Conservation (phyloP, 495 filamentous ascomycete species). For the Penicillium coffeae region DNA sequence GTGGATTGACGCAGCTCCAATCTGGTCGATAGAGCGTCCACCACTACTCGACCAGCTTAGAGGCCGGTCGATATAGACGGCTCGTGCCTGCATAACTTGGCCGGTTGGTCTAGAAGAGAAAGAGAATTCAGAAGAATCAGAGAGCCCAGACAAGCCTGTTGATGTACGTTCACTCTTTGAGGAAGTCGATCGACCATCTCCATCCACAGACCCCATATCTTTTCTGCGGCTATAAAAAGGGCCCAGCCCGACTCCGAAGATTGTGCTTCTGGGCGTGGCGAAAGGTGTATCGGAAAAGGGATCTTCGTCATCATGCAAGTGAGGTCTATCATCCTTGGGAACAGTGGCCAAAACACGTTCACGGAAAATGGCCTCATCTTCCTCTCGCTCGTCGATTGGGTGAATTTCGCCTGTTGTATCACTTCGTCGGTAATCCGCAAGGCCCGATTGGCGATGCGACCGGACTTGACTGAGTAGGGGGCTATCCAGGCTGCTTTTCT, state of each 20-base stretch:
- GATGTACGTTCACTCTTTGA: conserved; percentile 54
- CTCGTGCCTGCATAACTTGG: conserved; percentile 13
- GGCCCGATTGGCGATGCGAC: conserved; percentile 25
- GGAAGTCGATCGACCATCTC: conserved; percentile 33
- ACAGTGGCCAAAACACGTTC: conserved; percentile 25
- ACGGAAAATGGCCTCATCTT: conserved; percentile 44
- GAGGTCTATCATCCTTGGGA: conserved; percentile 10
- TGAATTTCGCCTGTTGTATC: conserved; percentile 53
- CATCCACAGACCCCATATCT: conserved; percentile 13
- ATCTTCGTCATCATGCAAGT: conserved; percentile 22
- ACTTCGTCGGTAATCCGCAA: conserved; percentile 45
- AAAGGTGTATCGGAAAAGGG: conserved; percentile 25
- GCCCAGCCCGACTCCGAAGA: conserved; percentile 25
- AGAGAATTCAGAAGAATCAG: conserved; percentile 39
- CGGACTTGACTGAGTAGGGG: conserved; percentile 12
- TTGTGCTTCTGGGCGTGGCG: conserved; percentile 27
- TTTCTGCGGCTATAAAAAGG: conserved; percentile 26
- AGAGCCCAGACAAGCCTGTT: conserved; percentile 51
- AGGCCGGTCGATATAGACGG: conserved; percentile 15
- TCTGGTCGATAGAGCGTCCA: conserved; percentile 23
- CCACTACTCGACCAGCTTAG: conserved; percentile 25
- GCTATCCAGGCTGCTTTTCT: conserved; percentile 33
- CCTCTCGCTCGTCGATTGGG: conserved; percentile 70
- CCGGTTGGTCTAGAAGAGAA: conserved; percentile 23
- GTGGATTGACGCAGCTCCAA: conserved; percentile 16